Base-by-base conservation (phyloP, 2,329 filamentous ascomycete species). In the Emmonsiellopsis sp. region DNA sequence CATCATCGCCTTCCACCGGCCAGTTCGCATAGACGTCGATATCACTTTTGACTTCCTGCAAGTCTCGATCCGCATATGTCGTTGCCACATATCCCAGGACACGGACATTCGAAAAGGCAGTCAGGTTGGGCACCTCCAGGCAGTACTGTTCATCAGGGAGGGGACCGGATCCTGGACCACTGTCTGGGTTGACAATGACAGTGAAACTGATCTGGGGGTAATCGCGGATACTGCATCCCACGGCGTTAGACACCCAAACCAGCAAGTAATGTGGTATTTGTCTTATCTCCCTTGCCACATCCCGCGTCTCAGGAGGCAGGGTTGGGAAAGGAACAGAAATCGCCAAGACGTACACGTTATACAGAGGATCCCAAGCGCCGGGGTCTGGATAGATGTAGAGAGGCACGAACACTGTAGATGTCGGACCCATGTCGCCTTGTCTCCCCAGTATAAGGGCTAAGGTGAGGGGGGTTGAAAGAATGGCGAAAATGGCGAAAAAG, bases 31-130 rank as follows among this genome's bases (percentile, higher is more conserved):
- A 78, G 4, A 64, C 66, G 50, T 68, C 67, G 45, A 79, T 70
- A 55, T 79, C 76, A 55, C 64, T 58, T 53, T 61, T 63, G 47
- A 74, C 62, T 66, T 70, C 54, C 61, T 69, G 62, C 65, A 76
- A 60, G 49, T 69, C 61, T 49, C 69, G 68, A 46, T 60, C 64
- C 21, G 65, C 67, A 62, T 78, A 81, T 39, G 73, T 77, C 53
- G 73, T 75, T 45, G 76, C 65, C 62, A 79, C 76, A 61, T 77
- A 78, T 9, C 71, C 74, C 52, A 81, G 63, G 47, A 77, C 71
- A 36, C 71, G 68, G 51, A 75, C 72, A 64, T 81, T 80, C 55
- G 71, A 61, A 57, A 71, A 65, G 17, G 63, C 61, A 52, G 69
- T 67, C 46, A 77, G 65, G 51, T 61, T 65, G 37, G 67, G 65